Conservation (phyloP, 2,329 filamentous ascomycete genomes). For the Colletotrichum somersetense region DNA sequence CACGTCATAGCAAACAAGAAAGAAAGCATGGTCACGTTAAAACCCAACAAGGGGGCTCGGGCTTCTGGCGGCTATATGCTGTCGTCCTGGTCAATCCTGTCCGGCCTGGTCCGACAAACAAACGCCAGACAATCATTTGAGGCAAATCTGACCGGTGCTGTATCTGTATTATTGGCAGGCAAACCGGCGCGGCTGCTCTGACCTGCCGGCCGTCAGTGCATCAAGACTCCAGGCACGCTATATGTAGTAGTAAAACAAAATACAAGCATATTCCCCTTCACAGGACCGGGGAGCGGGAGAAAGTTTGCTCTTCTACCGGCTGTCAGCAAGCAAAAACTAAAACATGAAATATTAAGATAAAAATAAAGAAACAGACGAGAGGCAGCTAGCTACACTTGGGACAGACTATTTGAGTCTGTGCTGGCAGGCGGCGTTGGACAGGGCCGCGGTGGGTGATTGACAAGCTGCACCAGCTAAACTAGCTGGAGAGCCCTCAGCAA, state of each 20-base stretch:
- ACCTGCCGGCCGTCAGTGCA: slow-evolving; percentile 14
- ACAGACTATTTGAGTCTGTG: slow-evolving; percentile 1
- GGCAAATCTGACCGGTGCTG: background rate
- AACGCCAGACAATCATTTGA: background rate
- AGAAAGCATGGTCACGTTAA: background rate
- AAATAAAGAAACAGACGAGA: background rate
- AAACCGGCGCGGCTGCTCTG: slow-evolving; percentile 1
- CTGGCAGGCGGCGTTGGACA: slow-evolving; percentile 2
- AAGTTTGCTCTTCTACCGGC: slow-evolving; percentile 8
- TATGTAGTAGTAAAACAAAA: background rate
- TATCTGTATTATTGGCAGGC: background rate
- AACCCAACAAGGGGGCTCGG: background rate
- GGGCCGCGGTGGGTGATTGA: background rate
- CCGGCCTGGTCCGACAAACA: background rate
- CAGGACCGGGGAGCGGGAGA: background rate
- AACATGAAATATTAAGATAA: no score
- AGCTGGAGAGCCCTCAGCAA: background rate
- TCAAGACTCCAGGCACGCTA: background rate
- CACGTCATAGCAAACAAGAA: background rate
- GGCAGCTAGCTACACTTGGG: background rate
- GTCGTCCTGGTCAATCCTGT: background rate
- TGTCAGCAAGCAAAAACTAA: background rate
- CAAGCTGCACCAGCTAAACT: background rate
- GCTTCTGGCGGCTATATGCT: background rate
- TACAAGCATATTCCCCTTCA: no score